Evolutionary conservation across 768 basidiomycete species (phyloP), one percentile per base, ranked within the genome.

Genomic region (Psilocybe tampanensis): DNA sequence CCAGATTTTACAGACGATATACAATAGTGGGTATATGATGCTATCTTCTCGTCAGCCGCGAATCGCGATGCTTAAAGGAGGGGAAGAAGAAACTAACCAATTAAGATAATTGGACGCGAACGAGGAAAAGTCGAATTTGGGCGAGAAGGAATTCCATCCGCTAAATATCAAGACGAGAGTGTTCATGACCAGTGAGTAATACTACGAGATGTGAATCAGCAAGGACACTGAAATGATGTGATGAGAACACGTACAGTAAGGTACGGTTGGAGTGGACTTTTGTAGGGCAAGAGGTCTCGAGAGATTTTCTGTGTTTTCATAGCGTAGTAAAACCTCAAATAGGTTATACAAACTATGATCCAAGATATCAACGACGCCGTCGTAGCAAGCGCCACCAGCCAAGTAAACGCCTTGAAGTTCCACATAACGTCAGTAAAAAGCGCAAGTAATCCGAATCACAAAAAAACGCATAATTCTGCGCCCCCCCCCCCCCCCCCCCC

Each of bases 201-300:
- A 71, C 69, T 71, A n/a, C 32, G 18, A 8, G 43, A 49, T 32
- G 29, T 18, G 18, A 19, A 21, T n/a, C 7, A 18, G 19, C 18
- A 52, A 56, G 18, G 36, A 15, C 43, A 12, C 13, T 29, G 29
- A 29, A 4, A 29, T 29, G 9, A 4, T 29, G 47, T 42, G 32
- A 23, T 8, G 53, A 19, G 1, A 34, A 8, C 15, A 48, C 67
- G 45, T 51, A 69, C 69, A 11, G 80, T 74, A 26, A 79, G 72
- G 56, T 74, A 80, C 11, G 80, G 80, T 59, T 79, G 79, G 56
- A 77, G 76, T 12, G 82, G 80, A 29, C 74, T 78, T 64, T 71
- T 68, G 65, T 74, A 73, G 8, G 74, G 71, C 6, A 75, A 61
- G 13, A 43, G 54, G 42, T 69, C 61, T 42, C 74, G 62, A 52